Evolutionary conservation across 1,284 basidiomycete species (phyloP).

Genomic region (Garcileccinum viscosum): DNA sequence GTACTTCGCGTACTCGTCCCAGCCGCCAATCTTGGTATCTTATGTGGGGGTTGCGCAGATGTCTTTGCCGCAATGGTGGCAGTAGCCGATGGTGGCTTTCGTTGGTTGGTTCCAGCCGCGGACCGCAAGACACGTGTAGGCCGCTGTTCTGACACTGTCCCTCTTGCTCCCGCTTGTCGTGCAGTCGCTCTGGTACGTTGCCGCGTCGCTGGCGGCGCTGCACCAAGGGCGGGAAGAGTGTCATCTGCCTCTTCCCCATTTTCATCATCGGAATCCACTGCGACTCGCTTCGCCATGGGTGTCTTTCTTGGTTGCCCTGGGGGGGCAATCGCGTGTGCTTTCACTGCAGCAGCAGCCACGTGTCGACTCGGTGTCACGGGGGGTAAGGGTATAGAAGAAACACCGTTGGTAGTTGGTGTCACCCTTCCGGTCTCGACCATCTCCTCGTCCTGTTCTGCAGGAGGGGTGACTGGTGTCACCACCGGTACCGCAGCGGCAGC

Average conservation of each 20-base stretch:
- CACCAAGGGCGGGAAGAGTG: constrained; percentile 64
- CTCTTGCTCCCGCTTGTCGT: constrained; percentile 48
- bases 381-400: constrained; percentile 51
- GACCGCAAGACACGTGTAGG: constrained; percentile 76
- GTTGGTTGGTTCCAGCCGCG: constrained; percentile 49
- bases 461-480: constrained; percentile 82
- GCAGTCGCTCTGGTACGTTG: constrained; percentile 51
- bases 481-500: constrained; percentile 50
- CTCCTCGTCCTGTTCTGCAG: constrained; percentile 71
- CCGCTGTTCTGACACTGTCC: constrained; percentile 69
- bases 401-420: constrained; percentile 46
- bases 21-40: constrained; percentile 75
- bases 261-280: constrained; percentile 59
- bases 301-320: constrained; percentile 88
- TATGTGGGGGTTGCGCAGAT: constrained; percentile 65
- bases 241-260: constrained; percentile 64
- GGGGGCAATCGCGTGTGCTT: constrained; percentile 70
- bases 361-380: constrained; percentile 82
- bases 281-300: constrained; percentile 74
- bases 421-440: constrained; percentile 42
- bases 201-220: constrained; percentile 49
- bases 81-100: constrained; percentile 45
- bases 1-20: constrained; percentile 50
- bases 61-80: constrained; percentile 44
- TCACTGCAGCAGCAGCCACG: constrained; percentile 68